Conservation (phyloP, 176 grass and related monocot species). For the Otatea glauca region DNA sequence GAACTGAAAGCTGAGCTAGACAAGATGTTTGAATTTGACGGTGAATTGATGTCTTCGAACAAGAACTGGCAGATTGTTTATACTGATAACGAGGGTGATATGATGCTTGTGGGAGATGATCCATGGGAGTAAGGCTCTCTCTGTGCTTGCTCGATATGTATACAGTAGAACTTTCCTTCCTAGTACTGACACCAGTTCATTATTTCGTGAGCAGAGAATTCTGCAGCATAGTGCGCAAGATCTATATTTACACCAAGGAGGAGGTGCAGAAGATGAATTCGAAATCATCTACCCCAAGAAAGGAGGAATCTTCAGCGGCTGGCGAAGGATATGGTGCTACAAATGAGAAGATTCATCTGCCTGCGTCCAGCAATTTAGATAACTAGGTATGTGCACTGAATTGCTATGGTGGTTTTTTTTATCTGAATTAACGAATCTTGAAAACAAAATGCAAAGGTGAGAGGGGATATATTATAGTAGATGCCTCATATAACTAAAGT, state of each 20-base stretch:
- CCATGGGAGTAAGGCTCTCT: slow-evolving; percentile 78
- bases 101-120: slow-evolving; percentile 99
- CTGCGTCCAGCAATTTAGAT: slow-evolving; percentile 35
- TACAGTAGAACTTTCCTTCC: not conserved
- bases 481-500: not conserved
- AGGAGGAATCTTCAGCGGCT: slow-evolving; percentile 42
- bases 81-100: slow-evolving; percentile 94
- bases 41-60: slow-evolving; percentile 62
- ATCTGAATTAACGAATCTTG: not conserved
- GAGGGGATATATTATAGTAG: not conserved
- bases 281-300: slow-evolving; percentile 52
- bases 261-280: slow-evolving; percentile 94
- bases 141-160: not conserved
- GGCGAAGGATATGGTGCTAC: slow-evolving; percentile 44
- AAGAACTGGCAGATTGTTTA: slow-evolving; percentile 87
- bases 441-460: not conserved
- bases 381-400: slow-evolving; percentile 37
- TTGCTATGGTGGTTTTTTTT: not conserved
- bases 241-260: slow-evolving; percentile 85
- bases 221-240: slow-evolving; percentile 81
- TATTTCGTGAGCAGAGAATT: slow-evolving; percentile 68
- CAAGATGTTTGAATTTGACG: slow-evolving; percentile 87
- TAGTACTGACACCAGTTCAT: not conserved
- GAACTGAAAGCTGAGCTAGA: slow-evolving; percentile 78
- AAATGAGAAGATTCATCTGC: slow-evolving; percentile 47